Evolutionary conservation across 2,329 filamentous ascomycete genomes (phyloP).

Genomic region (Aspergillus ruber): DNA sequence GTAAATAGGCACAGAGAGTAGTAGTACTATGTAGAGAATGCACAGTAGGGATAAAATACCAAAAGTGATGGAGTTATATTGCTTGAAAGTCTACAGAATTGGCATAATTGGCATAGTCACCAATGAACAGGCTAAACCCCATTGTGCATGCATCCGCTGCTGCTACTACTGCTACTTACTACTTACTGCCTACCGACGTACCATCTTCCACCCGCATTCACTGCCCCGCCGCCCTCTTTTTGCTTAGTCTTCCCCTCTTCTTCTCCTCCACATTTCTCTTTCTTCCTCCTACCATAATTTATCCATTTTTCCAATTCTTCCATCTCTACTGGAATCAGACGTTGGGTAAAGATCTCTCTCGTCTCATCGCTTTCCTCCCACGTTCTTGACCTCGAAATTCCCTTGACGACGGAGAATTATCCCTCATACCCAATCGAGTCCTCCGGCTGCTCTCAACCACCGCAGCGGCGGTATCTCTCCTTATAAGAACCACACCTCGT

Average conservation of each 20-base stretch:
- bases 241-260: slow-evolving; percentile 9
- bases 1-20: too few species aligned
- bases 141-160: not conserved
- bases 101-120: slow-evolving; percentile 20
- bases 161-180: too few species aligned
- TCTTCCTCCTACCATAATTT: slow-evolving; percentile 3
- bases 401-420: slow-evolving; percentile 19
- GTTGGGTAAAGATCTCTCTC: slow-evolving; percentile 12
- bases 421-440: slow-evolving; percentile 4
- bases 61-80: not conserved
- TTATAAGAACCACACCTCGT: slow-evolving; percentile 5
- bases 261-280: slow-evolving; percentile 7
- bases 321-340: slow-evolving; percentile 10
- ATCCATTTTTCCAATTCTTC: slow-evolving; percentile 1
- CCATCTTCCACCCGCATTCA: not conserved
- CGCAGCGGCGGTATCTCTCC: slow-evolving; percentile 9
- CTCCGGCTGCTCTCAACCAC: slow-evolving; percentile 8
- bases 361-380: slow-evolving; percentile 11
- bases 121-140: not conserved
- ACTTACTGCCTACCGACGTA: not conserved
- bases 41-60: too few species aligned
- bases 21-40: too few species aligned
- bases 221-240: slow-evolving; percentile 1
- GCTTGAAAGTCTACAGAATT: slow-evolving; percentile 7
- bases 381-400: slow-evolving; percentile 13